phyloP scores from a whole-genome alignment of 371 early-diverging fungal genomes.

The Zychaea mexicana region DNA sequence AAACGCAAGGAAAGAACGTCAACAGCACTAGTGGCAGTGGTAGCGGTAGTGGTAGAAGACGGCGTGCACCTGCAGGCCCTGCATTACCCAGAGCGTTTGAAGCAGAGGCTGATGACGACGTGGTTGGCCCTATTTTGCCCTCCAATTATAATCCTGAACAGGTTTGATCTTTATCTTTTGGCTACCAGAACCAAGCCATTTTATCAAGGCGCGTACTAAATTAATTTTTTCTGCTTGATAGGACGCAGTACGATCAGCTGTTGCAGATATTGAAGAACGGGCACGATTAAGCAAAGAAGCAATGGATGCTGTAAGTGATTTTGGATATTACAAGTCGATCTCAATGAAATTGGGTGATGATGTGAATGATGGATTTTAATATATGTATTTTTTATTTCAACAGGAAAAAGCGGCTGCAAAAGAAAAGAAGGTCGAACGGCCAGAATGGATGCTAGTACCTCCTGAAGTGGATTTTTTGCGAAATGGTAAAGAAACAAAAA shows the following conservation, averaged over 20 bases:
- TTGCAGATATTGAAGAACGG: slow-evolving; percentile 36
- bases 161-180: slow-evolving; percentile 20
- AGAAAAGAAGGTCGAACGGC: slow-evolving; percentile 46
- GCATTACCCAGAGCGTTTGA: slow-evolving; percentile 25
- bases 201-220: too few relatives aligned
- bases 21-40: background rate
- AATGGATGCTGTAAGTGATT: slow-evolving; percentile 32
- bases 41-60: slow-evolving; percentile 8
- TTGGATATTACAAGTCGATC: background rate
- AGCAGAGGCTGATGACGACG: slow-evolving; percentile 51
- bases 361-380: background rate
- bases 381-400: background rate
- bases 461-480: slow-evolving; percentile 59
- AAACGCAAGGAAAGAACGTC: background rate
- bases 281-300: slow-evolving; percentile 35
- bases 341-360: too few relatives aligned
- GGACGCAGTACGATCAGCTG: slow-evolving; percentile 32
- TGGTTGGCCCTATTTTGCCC: slow-evolving; percentile 59
- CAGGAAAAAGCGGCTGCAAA: slow-evolving; percentile 19
- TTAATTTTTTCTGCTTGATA: background rate
- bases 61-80: slow-evolving; percentile 51
- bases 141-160: slow-evolving; percentile 40
- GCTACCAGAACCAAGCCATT: background rate
- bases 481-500: slow-evolving; percentile 32
- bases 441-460: slow-evolving; percentile 74